Base-by-base conservation (phyloP, 1,139 yeast genomes). In the Wickerhamiella pararugosa region DNA sequence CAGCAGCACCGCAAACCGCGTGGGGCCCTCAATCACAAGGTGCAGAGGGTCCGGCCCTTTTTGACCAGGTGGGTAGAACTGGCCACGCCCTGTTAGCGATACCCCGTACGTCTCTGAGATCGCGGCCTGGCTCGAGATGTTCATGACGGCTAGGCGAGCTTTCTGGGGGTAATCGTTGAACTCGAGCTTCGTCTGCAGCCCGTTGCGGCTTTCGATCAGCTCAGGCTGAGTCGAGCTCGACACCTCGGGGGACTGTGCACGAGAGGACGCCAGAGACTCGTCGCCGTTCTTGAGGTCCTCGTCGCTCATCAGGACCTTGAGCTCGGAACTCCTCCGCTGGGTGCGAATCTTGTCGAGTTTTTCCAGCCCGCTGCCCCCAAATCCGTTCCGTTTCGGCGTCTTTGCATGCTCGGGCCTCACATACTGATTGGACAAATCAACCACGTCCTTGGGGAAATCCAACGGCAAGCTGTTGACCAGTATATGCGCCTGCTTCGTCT, bases 331-430 rank as follows among this genome's bases (percentile, higher is more conserved):
- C 57, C 67, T 31, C 59, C 60, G 33, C 60, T 66, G 69, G 29
- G 77, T 78, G 42, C 97, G 66, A 7, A 72, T 67, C 42, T 73
- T 75, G 47, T 83, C 93, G 39, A 90, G 64, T 48, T 79, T 79
- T 39, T 80, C 94, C 44, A 90, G 67, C 1, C 98, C 98, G 53
- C 81, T 79, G 25, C 98, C 98, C 2, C 95, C 94, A 64, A 86
- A 90, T 0, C 98, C 98, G 45, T 42, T 41, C 26, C 52, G 44
- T 8, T 46, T 45, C 31, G 47, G 76, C 74, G 0, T 94, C 66
- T 57, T 49, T 78, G 75, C 45, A 86, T 70, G 46, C 78, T 83
- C 21, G 21, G 21, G 8, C 9, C 61, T 67, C 45, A 73, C 62
- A 55, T 83, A 87, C 34, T 59, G 55, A 4, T 66, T 63, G 1